Conservation (phyloP, 768 basidiomycete species). For the Mycena filopes region DNA sequence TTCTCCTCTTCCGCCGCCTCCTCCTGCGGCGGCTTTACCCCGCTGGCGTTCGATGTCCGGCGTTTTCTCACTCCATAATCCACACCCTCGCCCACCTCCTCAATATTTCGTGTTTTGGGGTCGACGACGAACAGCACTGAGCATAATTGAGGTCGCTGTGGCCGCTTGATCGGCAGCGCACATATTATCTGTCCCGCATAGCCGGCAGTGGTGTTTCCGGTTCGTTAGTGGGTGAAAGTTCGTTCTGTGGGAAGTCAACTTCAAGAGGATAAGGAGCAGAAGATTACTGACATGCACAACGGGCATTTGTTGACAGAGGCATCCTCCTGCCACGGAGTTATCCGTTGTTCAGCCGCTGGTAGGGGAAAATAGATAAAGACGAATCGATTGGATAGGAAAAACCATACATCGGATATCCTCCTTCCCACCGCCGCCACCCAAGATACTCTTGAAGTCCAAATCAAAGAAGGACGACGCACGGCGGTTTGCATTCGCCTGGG, state of each 20-base stretch:
- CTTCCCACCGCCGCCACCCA: conserved; percentile 62
- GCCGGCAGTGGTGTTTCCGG: conserved; percentile 94
- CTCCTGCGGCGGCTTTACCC: conserved; percentile 49
- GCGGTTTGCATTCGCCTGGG: conserved; percentile 42
- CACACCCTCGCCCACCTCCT: conserved; percentile 86
- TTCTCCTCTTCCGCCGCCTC: conserved; percentile 73
- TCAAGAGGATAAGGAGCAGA: background rate
- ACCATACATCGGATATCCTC: conserved; percentile 74
- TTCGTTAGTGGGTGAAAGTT: conserved; percentile 92
- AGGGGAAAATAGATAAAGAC: background rate
- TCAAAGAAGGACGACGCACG: conserved; percentile 82
- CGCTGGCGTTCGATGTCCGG: conserved; percentile 43
- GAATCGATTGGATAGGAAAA: background rate
- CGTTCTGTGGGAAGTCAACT: conserved; percentile 47
- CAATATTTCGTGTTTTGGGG: conserved; percentile 76
- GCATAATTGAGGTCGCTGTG: conserved; percentile 74
- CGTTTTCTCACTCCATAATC: conserved; percentile 82
- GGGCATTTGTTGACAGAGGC: conserved; percentile 81
- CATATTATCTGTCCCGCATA: conserved; percentile 95
- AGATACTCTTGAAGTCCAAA: conserved; percentile 69
- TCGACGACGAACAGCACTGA: conserved; percentile 91
- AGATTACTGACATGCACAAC: conserved; percentile 74
- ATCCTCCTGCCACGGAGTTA: conserved; percentile 97
- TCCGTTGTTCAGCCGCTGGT: conserved; percentile 86
- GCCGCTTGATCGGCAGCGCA: conserved; percentile 81